These are phyloP conservation scores for Gnomoniopsis sp. DNA, from an alignment of 2,329 filamentous ascomycete species.

Conservation along the genomic window DNA sequence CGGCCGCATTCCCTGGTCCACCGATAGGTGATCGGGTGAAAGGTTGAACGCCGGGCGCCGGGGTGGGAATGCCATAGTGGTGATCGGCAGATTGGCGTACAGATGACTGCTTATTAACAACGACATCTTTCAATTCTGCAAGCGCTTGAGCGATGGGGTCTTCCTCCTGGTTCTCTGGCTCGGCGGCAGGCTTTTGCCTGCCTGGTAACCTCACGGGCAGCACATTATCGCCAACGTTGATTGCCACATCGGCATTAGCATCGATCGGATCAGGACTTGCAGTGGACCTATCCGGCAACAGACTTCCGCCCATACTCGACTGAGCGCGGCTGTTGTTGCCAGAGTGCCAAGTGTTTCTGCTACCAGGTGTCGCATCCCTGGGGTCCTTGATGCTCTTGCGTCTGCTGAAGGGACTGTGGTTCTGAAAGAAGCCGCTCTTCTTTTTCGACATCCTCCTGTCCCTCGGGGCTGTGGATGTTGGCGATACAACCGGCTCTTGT, in stretches of 20 bases:
- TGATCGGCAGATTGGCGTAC: constrained; percentile 90
- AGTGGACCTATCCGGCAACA: constrained; percentile 38
- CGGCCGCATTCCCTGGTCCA: constrained; percentile 41
- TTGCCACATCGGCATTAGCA: constrained; percentile 84
- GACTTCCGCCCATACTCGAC: constrained; percentile 34
- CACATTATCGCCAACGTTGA: constrained; percentile 94
- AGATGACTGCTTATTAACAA: constrained; percentile 71
- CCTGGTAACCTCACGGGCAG: constrained; percentile 87
- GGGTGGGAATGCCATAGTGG: constrained; percentile 90
- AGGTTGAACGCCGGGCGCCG: constrained; percentile 54
- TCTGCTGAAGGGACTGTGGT: constrained; percentile 79
- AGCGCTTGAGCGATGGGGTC: constrained; percentile 92
- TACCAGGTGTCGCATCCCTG: constrained; percentile 54
- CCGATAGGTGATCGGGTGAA: constrained; percentile 39
- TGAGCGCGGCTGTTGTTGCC: constrained; percentile 24
- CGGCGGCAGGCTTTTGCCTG: constrained; percentile 43
- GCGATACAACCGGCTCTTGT: constrained; percentile 37
- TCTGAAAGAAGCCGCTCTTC: constrained; percentile 87
- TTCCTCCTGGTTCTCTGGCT: constrained; percentile 53
- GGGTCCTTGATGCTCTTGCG: constrained; percentile 88
- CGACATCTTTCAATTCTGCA: constrained; percentile 84
- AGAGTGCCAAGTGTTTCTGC: constrained; percentile 59
- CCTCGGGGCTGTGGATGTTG: constrained; percentile 39
- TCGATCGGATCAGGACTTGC: constrained; percentile 82
- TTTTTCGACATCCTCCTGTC: constrained; percentile 68